Percentiles rank a stretch among this genome's conserved stretches.
Conservation (phyloP, 2,329 filamentous ascomycete genomes). For the Hymenoscyphus fraxineus region DNA sequence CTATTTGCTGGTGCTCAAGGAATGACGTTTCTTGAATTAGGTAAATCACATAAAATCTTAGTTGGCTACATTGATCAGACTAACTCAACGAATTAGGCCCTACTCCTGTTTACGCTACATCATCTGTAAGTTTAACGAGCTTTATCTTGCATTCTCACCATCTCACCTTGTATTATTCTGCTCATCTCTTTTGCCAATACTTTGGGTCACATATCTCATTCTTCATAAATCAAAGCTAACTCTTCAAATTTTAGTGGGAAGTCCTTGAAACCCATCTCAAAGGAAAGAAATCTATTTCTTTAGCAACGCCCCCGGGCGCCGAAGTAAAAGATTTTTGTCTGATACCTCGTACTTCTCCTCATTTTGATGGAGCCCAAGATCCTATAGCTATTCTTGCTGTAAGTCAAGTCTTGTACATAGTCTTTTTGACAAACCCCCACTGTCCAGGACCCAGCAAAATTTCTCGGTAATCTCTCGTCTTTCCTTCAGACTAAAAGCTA, state of each 20-base stretch:
- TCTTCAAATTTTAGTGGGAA: conserved; percentile 56
- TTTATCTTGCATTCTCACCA: not conserved
- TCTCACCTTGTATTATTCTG: not conserved
- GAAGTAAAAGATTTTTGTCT: conserved; percentile 78
- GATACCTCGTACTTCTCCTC: conserved; percentile 76
- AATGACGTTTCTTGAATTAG: conserved; percentile 81
- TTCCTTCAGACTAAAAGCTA: not conserved
- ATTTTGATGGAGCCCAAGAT: conserved; percentile 84
- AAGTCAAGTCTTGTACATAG: not conserved
- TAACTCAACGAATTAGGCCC: conserved; percentile 48
- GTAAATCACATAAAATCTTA: not conserved
- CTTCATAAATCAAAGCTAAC: not conserved
- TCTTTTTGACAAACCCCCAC: not conserved
- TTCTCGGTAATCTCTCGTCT: not conserved
- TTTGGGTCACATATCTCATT: not conserved
- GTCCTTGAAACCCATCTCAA: conserved; percentile 73
- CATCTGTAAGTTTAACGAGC: conserved; percentile 44
- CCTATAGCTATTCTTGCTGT: conserved; percentile 75
- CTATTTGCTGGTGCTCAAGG: conserved; percentile 85
- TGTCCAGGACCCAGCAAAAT: not conserved
- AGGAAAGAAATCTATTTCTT: conserved; percentile 65
- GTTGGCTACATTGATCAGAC: not conserved
- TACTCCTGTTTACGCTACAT: conserved; percentile 88
- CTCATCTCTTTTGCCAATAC: not conserved
- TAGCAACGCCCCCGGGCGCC: conserved; percentile 74